Evolutionary conservation across 192 early-diverging fungal genomes (phyloP), one percentile per base, ranked within the genome.

Genomic region (Entomortierella beljakovae): DNA sequence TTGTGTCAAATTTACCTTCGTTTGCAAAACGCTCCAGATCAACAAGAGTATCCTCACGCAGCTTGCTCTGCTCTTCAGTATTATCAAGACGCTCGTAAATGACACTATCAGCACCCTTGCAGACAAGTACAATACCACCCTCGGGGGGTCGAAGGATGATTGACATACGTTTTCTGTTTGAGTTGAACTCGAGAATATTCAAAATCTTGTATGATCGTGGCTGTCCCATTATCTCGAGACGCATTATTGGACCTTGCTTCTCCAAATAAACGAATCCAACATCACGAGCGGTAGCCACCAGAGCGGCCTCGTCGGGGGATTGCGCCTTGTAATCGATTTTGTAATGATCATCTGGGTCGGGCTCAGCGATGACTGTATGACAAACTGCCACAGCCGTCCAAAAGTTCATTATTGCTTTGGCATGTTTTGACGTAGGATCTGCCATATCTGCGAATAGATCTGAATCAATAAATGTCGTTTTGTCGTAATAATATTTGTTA

Each of bases 111-210:
- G 97, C 97, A 35, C 97, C 97, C 80, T 99, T 99, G 84, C 91
- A 95, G 35, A 94, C 86, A 9, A 99, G 80, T 43, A 96, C 85
- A 51, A 97, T 87, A 11, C 82, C 82, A 40, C 89, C 90, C 31
- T 94, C 92, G 1, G 91, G 88, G 29, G 88, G 87, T 43, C 91
- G 83, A 58, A 97, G 83, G 65, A 99, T 92, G 15, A 98, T 93
- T 32, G 92, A 94, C 97, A 99, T 99, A 52, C 97, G 86, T 80
- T 99, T 99, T 59, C 97, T 90, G n/a, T 91, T 92, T 25, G 93
- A 95, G 81, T 94, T 98, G 71, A 99, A 99, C 80, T 97, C 93
- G 8, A 95, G 85, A 33, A 92, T 88, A 43, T 92, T 88, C 49
- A 95, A 73, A 35, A 93, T 74, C 46, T 83, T 81, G 83, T 87